A percentile compares a stretch with the other conserved stretches of the same genome.
Conservation (phyloP, 2,329 filamentous ascomycete genomes). For the Aureobasidium leucospermi region DNA sequence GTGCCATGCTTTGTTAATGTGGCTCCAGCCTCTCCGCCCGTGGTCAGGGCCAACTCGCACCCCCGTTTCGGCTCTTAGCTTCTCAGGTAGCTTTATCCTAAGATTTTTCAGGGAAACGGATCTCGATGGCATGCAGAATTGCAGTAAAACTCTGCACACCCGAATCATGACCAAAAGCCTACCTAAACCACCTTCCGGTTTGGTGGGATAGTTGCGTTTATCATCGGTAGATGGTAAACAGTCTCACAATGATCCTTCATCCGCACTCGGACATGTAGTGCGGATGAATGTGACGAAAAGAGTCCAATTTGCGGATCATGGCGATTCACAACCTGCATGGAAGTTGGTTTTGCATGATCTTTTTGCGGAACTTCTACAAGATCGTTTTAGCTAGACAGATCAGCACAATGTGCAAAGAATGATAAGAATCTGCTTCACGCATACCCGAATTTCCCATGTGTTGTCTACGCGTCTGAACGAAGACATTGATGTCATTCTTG, state of each 20-base stretch:
- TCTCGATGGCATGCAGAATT: neutral
- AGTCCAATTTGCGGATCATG: neutral
- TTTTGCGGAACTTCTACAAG: neutral
- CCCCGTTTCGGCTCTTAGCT: neutral
- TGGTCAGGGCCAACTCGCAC: neutral
- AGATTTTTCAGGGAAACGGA: neutral
- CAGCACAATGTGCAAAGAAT: neutral
- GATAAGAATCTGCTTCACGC: too few species aligned
- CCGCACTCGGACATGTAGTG: neutral
- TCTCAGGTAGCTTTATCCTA: neutral
- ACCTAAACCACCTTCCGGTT: neutral
- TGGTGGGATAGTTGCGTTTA: neutral
- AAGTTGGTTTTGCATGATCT: neutral
- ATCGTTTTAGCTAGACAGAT: neutral
- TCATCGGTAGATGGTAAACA: neutral
- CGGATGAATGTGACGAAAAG: neutral
- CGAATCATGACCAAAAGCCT: neutral
- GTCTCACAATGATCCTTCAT: neutral
- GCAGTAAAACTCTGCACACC: neutral
- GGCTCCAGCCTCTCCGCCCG: slow-evolving; percentile 1
- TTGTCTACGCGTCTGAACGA: neutral
- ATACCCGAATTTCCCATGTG: too few species aligned
- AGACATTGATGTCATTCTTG: neutral
- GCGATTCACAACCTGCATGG: neutral
- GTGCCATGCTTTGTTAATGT: neutral